These are phyloP conservation scores for Biancaea sappan DNA, from an alignment of 306 rosid species.

Conservation along the genomic window DNA sequence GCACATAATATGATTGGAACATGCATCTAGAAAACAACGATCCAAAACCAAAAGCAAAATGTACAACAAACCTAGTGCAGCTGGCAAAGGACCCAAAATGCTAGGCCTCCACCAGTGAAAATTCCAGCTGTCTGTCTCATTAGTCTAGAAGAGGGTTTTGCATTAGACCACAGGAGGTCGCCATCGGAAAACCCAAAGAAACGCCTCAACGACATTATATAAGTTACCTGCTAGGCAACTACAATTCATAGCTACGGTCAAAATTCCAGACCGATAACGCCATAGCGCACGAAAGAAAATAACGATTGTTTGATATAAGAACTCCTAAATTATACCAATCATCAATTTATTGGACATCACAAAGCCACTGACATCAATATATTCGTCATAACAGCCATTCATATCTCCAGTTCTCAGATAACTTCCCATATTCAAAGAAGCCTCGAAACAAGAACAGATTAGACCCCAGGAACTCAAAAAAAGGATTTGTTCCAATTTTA, in stretches of 20 bases:
- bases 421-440: background rate
- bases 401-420: background rate
- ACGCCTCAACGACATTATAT: constrained; percentile 68
- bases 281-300: background rate
- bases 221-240: constrained; percentile 26
- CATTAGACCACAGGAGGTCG: constrained; percentile 76
- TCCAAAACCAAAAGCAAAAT: background rate
- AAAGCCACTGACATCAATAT: background rate
- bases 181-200: constrained; percentile 81
- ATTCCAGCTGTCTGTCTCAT: constrained; percentile 84
- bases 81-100: constrained; percentile 84
- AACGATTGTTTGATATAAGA: background rate
- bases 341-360: constrained; percentile 4
- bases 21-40: background rate
- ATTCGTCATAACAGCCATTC: no score
- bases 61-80: constrained; percentile 74
- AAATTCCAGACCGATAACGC: background rate
- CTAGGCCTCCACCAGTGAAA: constrained; percentile 77
- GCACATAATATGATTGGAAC: background rate
- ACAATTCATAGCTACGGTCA: constrained; percentile 16
- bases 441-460: no score
- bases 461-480: no score
- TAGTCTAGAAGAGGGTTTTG: constrained; percentile 80
- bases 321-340: background rate
- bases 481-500: background rate